Evolutionary conservation across 2,329 filamentous ascomycete genomes (phyloP), one percentile per base, ranked within the genome.

Genomic region (Aspergillus sp.): DNA sequence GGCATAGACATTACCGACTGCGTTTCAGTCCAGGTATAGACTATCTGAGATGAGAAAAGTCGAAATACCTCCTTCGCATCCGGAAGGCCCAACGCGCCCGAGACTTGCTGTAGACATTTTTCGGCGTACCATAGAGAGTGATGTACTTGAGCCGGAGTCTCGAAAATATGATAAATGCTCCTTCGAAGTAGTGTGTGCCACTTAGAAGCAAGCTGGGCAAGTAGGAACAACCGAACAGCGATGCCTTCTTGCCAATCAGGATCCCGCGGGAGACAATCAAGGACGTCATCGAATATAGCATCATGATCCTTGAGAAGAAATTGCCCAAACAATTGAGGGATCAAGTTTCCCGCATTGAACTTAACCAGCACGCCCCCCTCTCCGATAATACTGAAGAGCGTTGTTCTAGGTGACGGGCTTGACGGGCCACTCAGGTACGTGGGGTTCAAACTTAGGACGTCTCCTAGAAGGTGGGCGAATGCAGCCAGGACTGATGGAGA

Each of bases 111-210:
- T 43, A 97, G 80, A 64, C 91, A 96, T 51, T 83, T 83, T 55
- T 83, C 84, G 1, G 93, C 93, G 74, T 97, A 89, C 18, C 80
- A 77, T 18, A 82, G 80, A 6, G 89, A 89, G 11, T 78, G 75
- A 3, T 82, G 75, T 13, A 96, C 85, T 56, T 86, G 86, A 1
- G 89, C 91, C 2, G 93, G 90, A 0, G 89, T 91, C 71, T 98
- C 95, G 65, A 98, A 96, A 20, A 98, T 92, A 71, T 95, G 89
- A 71, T 97, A 99, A 17, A 96, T 89, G 63, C 91, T 92, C 62
- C 89, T 86, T 51, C 93, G 88, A 43, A 97, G 81, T 18, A 98
- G 80, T 0, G 93, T 96, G 58, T 91, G 87, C 90, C 93, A 98
- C 50, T 81, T 78, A 30, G 91, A 90, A 22, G 90, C 95, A 57